Evolutionary conservation across 164 flowering plant species (phyloP), one percentile per base, ranked within the genome.

Genomic region (Platanus orientalis): DNA sequence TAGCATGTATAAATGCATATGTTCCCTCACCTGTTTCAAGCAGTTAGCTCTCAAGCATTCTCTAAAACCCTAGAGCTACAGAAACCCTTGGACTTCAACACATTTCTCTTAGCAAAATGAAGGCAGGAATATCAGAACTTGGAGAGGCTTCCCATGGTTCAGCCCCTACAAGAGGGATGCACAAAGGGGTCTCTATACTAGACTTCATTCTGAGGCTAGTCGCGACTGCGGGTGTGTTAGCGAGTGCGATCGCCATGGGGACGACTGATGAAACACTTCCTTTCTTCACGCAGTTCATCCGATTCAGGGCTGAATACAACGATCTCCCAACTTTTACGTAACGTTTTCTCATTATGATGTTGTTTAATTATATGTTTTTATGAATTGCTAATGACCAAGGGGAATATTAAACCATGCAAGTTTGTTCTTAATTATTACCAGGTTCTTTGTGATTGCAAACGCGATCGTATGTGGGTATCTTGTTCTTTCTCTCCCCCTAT

Each of bases 391-490:
- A n/a, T n/a, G n/a, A n/a, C n/a, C n/a, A n/a, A n/a, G n/a, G n/a
- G n/a, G n/a, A n/a, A n/a, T n/a, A n/a, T n/a, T n/a, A n/a, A n/a
- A n/a, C n/a, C n/a, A n/a, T n/a, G n/a, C 12, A 14, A 7, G 9
- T 51, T n/a, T 34, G 27, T 70, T 3, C 51, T 10, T 59, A 1
- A 24, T 21, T 64, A n/a, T 4, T 10, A 3, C 12, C 84, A 87
- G 97, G 80, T 84, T 86, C 67, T 90, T 90, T 52, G 92, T 90
- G 72, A 55, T 84, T 3, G 83, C 80, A 2, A 90, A 83, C 45
- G 34, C 81, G 0, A 58, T 84, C 9, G 90, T 77, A 3, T 60
- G 86, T 25, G 88, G 57, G 2, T 88, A 88, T 61, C 78, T 86
- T 19, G 72, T 79, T 20, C 78, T 88, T 2, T 81, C 89, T 42